Percentiles rank a stretch among this genome's conserved stretches.
Evolutionary conservation across 169 alveolate genomes (phyloP).

Genomic region (Plasmodium reichenowi): DNA sequence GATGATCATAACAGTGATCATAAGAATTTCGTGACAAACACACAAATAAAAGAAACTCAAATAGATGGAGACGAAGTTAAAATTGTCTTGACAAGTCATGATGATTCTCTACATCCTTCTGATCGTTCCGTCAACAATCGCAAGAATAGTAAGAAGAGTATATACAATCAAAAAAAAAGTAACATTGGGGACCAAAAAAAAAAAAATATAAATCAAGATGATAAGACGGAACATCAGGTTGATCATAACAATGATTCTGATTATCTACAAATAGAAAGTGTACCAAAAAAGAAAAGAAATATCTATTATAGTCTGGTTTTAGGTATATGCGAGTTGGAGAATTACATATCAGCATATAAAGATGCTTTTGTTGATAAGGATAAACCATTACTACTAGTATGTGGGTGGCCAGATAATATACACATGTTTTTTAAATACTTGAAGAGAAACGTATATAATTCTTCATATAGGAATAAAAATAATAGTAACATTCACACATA

Average conservation of each 20-base stretch:
- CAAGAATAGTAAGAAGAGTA: neutral
- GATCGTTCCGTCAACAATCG: neutral
- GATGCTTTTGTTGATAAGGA: slow-evolving; percentile 40
- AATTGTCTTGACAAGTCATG: slow-evolving; percentile 4
- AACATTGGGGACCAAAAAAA: neutral
- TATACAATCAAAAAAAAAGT: neutral
- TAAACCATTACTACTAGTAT: slow-evolving; percentile 78
- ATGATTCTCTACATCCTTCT: neutral
- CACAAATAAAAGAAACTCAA: slow-evolving; percentile 38
- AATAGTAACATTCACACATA: too few species aligned
- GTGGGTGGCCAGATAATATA: slow-evolving; percentile 86
- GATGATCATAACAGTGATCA: slow-evolving; percentile 3
- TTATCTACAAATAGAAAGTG: neutral
- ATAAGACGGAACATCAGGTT: neutral
- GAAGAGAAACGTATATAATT: slow-evolving; percentile 20
- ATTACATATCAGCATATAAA: slow-evolving; percentile 62
- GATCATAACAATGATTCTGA: neutral
- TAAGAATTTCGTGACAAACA: slow-evolving; percentile 6
- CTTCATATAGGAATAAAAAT: neutral
- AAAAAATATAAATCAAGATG: neutral
- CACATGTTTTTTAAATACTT: slow-evolving; percentile 77
- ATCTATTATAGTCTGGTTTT: slow-evolving; percentile 23
- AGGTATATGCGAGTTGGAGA: slow-evolving; percentile 62
- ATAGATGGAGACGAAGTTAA: neutral
- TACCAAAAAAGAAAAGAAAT: neutral